phyloP scores from a whole-genome alignment of 2,329 filamentous ascomycete genomes.

The Xylaria digitata region DNA sequence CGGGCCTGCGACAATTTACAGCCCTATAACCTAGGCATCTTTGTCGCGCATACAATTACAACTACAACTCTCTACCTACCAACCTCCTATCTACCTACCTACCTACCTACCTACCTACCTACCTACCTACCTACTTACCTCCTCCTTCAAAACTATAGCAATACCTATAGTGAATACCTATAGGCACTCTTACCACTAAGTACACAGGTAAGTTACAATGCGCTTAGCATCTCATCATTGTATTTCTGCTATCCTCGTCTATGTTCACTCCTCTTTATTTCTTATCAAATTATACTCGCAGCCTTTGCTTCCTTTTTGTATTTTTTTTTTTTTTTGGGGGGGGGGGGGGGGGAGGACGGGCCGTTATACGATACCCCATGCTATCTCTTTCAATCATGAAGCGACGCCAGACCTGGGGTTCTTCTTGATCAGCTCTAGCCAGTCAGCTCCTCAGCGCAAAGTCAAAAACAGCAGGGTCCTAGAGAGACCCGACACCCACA shows the following conservation, averaged over 20 bases:
- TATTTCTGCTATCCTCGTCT: conserved; percentile 1
- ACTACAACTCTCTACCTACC: not conserved
- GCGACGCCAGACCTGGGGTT: conserved; percentile 41
- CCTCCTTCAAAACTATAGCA: not conserved
- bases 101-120: not conserved
- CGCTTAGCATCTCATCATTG: conserved; percentile 9
- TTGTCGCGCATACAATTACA: conserved; percentile 23
- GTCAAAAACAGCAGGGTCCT: conserved; percentile 35
- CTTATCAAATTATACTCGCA: not conserved
- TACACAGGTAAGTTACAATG: conserved; percentile 27
- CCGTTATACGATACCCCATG: conserved; percentile 23
- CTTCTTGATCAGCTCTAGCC: conserved; percentile 46
- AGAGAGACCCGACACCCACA: conserved; percentile 40
- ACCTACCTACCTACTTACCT: not conserved
- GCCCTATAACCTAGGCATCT: conserved; percentile 35
- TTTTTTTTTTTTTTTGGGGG: conserved; percentile 14
- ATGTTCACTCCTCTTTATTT: conserved; percentile 5
- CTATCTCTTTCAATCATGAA: conserved; percentile 38
- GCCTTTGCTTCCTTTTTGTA: conserved; percentile 4
- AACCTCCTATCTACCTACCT: not conserved
- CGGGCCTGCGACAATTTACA: conserved; percentile 36
- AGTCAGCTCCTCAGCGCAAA: conserved; percentile 51
- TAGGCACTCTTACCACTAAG: conserved; percentile 6
- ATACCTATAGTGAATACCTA: not conserved
- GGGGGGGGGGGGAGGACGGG: not conserved